Conservation (phyloP, 2,329 filamentous ascomycete genomes). For the Dactylellina parvicollis region DNA sequence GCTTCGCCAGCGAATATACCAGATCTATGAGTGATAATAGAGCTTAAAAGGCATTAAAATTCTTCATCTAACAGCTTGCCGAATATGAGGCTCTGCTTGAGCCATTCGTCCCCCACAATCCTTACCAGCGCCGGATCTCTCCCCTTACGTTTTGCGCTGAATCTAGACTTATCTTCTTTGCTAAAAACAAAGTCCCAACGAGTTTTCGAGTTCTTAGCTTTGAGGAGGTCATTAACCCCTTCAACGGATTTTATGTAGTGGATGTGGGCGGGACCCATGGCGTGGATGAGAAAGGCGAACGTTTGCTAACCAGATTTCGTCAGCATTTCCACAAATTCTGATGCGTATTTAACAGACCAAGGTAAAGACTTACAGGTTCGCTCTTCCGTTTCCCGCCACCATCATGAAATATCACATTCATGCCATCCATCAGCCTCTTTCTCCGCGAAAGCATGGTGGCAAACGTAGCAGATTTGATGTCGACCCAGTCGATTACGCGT, state of each 20-base stretch:
- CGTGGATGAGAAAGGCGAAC: conserved; percentile 19
- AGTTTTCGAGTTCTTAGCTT: conserved; percentile 26
- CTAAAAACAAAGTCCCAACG: conserved; percentile 53
- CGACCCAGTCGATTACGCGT: conserved; percentile 72
- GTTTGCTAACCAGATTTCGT: background rate
- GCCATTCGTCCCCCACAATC: conserved; percentile 82
- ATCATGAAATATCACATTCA: conserved; percentile 77
- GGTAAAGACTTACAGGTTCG: conserved; percentile 57
- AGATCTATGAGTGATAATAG: background rate
- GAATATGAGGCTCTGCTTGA: conserved; percentile 91
- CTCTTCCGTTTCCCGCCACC: conserved; percentile 70
- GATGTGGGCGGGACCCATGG: conserved; percentile 11
- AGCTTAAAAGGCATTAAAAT: background rate
- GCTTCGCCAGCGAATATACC: background rate
- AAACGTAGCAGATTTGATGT: conserved; percentile 69
- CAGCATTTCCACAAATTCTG: background rate
- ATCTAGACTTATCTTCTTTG: conserved; percentile 54
- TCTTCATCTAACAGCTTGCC: conserved; percentile 76
- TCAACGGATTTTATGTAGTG: conserved; percentile 68
- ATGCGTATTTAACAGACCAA: background rate
- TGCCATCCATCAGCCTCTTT: conserved; percentile 71
- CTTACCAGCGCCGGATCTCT: conserved; percentile 65
- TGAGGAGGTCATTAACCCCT: conserved; percentile 61
- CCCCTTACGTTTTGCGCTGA: conserved; percentile 64
- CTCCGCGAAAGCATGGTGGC: conserved; percentile 69